Evolutionary conservation across 176 grass and related monocot species (phyloP), one percentile per base, ranked within the genome.

Genomic region (Lolium rigidum): DNA sequence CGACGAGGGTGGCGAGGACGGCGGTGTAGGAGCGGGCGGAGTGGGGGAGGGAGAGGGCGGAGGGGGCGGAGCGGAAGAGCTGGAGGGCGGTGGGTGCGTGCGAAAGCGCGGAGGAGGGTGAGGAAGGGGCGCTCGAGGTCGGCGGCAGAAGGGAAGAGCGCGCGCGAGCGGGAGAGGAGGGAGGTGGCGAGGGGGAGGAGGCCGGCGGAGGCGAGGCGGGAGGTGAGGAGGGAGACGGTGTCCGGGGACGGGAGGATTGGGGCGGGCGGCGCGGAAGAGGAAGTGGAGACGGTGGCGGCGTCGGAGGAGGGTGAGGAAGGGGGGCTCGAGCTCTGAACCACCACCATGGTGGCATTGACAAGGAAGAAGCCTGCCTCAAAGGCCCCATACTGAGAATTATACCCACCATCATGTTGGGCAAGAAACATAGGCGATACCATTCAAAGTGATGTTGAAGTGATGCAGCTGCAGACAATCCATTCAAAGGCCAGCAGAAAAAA

Each of bases 11-110:
- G 13, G 94, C 88, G 18, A 99, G 84, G 31, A 94, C 60, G 21
- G 92, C 80, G 26, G 90, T 99, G 79, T 99, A 99, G 28, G 94
- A 94, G 70, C 92, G 90, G 15, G 77, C 70, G 5, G 91, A 94
- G 79, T 94, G 91, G 24, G 83, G 84, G 47, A 98, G 83, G 9
- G 64, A 62, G 79, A 96, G 82, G 57, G 77, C 60, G 61, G 78
- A 83, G 47, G 94, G 97, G 0, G 88, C 90, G 49, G 89, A 85
- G 50, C 59, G 84, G 71, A 98, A 94, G 86, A 98, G 86, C 80
- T 93, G 92, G 76, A 94, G 88, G 58, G 92, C 79, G 89, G 88
- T 77, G 93, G 13, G 86, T 71, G 49, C 84, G 90, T 66, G 86
- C 88, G 56, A 94, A 88, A 39, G 92, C 85, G 78, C 88, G 92